phyloP scores from a whole-genome alignment of 306 rosid species.

The Ceratonia siliqua region DNA sequence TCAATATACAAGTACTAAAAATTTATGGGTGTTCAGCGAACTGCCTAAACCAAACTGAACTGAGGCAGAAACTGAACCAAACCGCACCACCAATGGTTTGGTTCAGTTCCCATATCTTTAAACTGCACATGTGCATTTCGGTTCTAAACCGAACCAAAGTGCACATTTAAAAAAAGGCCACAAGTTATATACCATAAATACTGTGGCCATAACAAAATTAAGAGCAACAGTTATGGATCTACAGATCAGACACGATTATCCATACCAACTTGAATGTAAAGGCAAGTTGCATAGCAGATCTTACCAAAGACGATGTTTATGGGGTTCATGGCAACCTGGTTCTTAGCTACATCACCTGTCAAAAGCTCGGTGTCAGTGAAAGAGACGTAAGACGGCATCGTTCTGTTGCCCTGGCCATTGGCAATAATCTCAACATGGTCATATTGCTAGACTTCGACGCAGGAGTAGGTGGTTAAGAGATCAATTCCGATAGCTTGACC shows the following conservation, averaged over 20 bases:
- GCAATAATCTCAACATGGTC: slow-evolving; percentile 74
- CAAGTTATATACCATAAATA: neutral
- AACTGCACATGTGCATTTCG: too few relatives aligned
- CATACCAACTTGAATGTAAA: neutral
- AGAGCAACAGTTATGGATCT: neutral
- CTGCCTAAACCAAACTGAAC: too few relatives aligned
- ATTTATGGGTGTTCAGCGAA: too few relatives aligned
- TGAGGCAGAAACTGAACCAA: too few relatives aligned
- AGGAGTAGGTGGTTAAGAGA: slow-evolving; percentile 70
- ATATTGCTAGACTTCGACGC: slow-evolving; percentile 75
- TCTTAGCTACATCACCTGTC: slow-evolving; percentile 73
- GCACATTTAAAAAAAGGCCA: too few relatives aligned
- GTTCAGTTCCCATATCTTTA: too few relatives aligned
- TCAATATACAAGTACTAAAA: too few relatives aligned
- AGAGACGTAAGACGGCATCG: slow-evolving; percentile 70
- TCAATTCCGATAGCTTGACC: slow-evolving; percentile 82
- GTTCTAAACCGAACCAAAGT: too few relatives aligned
- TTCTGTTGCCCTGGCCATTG: slow-evolving; percentile 72
- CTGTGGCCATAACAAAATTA: too few relatives aligned
- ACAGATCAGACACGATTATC: neutral
- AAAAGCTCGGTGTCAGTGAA: slow-evolving; percentile 59
- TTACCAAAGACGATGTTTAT: slow-evolving; percentile 74
- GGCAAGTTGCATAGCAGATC: slow-evolving; percentile 16
- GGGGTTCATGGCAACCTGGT: slow-evolving; percentile 83
- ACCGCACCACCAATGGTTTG: too few relatives aligned